Base-by-base conservation (phyloP, 2,329 filamentous ascomycete species). In the Mycogone perniciosa region DNA sequence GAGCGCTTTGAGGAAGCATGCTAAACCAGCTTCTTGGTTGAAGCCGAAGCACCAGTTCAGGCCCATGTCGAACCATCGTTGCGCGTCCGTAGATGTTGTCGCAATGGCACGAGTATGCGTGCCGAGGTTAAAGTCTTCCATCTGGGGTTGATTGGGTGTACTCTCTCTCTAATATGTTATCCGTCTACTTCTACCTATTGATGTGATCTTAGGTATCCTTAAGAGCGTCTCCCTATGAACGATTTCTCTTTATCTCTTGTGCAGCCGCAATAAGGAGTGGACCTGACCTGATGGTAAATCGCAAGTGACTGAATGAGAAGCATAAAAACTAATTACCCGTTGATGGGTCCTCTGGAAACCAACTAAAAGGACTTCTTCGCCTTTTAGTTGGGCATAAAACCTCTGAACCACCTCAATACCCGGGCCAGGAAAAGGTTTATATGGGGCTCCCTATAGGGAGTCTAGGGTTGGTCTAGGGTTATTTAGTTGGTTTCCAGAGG, bases 21-120 rank as follows among this genome's bases (percentile, higher is more conserved):
- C 64, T 2, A 72, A 75, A 1, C 81, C 76, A 63, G 87, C 85
- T 56, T 82, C 80, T 57, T 86, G 84, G 58, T 88, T 86, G 70
- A 88, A 88, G 10, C 70, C 81, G 62, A 84, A 88, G 35, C 71
- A 74, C 84, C 84, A 88, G 9, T 79, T 71, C n/a, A 88, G 67
- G 2, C 82, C 84, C 4, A 82, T 76, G 60, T 82, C 72, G 60
- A 85, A 86, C 84, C 84, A 88, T 29, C 57, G 66, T 59, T 84
- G 77, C 0, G 80, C 73, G 38, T 72, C 68, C 1, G 60, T 35
- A 55, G 62, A 79, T 10, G 57, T 62, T 0, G 81, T 79, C 27
- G 66, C 80, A 38, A 86, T 69, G 2, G 66, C 57, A 11, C 77
- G 75, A 13, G 68, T 64, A 60, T 77, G 83, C 0, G 68, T 60